Percentiles rank a stretch among this genome's conserved stretches.
These are phyloP conservation scores for Chiua sp. DNA, from an alignment of 1,284 basidiomycete species.

Conservation along the genomic window DNA sequence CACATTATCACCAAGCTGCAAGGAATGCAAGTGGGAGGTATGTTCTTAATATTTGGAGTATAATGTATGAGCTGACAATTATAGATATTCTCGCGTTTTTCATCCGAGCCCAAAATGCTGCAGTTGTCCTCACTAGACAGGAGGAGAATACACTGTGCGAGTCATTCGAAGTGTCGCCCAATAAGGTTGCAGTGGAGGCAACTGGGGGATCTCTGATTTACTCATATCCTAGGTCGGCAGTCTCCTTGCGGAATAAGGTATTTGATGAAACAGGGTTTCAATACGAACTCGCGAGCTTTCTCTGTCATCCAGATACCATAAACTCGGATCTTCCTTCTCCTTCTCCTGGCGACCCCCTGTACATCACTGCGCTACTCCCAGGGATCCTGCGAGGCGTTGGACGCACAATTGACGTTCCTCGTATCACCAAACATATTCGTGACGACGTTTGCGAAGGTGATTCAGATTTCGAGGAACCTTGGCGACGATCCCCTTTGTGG, in stretches of 20 bases:
- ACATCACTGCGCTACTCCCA: constrained; percentile 19
- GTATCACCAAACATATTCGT: constrained; percentile 38
- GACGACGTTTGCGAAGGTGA: constrained; percentile 18
- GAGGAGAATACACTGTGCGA: constrained; percentile 34
- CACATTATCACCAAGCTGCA: not conserved
- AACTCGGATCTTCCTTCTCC: constrained; percentile 18
- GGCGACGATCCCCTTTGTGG: constrained; percentile 39
- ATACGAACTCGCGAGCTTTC: constrained; percentile 28
- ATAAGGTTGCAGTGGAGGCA: constrained; percentile 24
- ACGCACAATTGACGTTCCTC: constrained; percentile 19
- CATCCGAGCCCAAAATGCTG: constrained; percentile 44
- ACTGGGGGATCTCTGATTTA: constrained; percentile 20
- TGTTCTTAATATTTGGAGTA: not conserved
- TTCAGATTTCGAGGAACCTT: no score
- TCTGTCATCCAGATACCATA: constrained; percentile 4
- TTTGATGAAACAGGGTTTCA: constrained; percentile 24
- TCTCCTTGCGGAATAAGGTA: constrained; percentile 18
- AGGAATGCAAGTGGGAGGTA: constrained; percentile 20
- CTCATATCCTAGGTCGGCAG: constrained; percentile 36
- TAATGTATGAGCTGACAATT: not conserved
- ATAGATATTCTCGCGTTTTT: constrained; percentile 31
- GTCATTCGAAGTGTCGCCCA: constrained; percentile 39
- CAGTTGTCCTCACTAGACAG: constrained; percentile 37
- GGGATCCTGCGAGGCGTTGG: constrained; percentile 36
- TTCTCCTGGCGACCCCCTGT: constrained; percentile 27